Evolutionary conservation across 2,329 filamentous ascomycete genomes (phyloP), one percentile per base, ranked within the genome.

Genomic region (Neonectria faginata): DNA sequence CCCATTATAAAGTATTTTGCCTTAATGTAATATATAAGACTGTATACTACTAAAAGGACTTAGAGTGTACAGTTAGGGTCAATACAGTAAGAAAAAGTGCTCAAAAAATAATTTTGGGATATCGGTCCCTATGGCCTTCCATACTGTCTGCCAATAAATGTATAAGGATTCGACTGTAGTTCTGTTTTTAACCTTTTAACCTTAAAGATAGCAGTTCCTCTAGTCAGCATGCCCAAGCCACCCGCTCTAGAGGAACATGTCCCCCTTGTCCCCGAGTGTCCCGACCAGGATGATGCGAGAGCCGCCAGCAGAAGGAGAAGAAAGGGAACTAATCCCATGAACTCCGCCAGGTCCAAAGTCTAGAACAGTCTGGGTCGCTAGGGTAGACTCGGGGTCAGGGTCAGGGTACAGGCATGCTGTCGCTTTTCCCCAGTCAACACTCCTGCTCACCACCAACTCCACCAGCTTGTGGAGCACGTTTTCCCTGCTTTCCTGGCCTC

Each of bases 331-430:
- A 14, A 63, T 60, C 1, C 61, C 61, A 48, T 63, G 42, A 44
- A 63, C 42, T 3, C 61, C 61, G 29, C 61, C 61, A 12, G 61
- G 61, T 14, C 61, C 61, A 36, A 63, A 63, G 12, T 63, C 61
- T 5, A 63, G 25, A 11, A 63, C 42, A 22, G 50, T 44, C n/a
- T 29, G 33, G 22, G 50, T 20, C 8, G 14, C 60, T 4, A 29
- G 12, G 33, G 50, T 33, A 51, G 33, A 14, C 33, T 36, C 33
- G 6, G 33, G 33, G 33, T 16, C 25, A 6, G 25, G 25, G 25
- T 25, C 25, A 25, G 33, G 33, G 33, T 16, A 36, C 14, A 36
- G 33, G 33, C 9, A 36, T 36, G 48, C 42, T 10, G 50, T 63
- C 11, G 44, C 56, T 8, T 54, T 63, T 18, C 14, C 56, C 61